These are phyloP conservation scores for Solanum piurae DNA, from an alignment of 257 asterid genomes.

Conservation along the genomic window DNA sequence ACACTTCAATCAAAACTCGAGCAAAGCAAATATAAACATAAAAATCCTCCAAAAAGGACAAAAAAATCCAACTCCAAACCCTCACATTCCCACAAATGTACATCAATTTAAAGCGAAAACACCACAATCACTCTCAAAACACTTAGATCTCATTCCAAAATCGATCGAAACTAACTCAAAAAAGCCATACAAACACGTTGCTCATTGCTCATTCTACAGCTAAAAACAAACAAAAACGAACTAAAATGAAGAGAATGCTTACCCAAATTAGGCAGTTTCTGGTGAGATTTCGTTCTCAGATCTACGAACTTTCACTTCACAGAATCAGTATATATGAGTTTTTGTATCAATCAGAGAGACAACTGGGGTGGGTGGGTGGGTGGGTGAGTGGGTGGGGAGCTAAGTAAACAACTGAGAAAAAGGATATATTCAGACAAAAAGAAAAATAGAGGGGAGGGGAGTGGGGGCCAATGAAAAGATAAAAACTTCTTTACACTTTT, in stretches of 20 bases:
- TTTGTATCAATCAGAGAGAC: background rate
- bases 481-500: background rate
- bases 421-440: background rate
- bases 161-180: background rate
- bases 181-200: background rate
- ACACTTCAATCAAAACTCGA: background rate
- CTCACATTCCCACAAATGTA: slow-evolving; percentile 2
- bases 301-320: background rate
- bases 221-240: background rate
- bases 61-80: background rate
- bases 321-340: background rate
- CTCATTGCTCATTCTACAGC: background rate
- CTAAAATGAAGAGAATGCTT: slow-evolving; percentile 19
- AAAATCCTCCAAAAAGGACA: background rate
- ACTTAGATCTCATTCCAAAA: slow-evolving; percentile 15
- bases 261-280: slow-evolving; percentile 20
- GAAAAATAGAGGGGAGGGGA: background rate
- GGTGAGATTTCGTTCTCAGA: background rate
- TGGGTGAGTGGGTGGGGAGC: background rate
- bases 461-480: background rate
- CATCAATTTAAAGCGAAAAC: slow-evolving; percentile 1
- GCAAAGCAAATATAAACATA: background rate
- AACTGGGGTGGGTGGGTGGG: background rate
- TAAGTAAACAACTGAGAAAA: background rate
- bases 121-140: background rate